phyloP scores from a whole-genome alignment of 2,329 filamentous ascomycete genomes.

The Aspergillus floridensis region DNA sequence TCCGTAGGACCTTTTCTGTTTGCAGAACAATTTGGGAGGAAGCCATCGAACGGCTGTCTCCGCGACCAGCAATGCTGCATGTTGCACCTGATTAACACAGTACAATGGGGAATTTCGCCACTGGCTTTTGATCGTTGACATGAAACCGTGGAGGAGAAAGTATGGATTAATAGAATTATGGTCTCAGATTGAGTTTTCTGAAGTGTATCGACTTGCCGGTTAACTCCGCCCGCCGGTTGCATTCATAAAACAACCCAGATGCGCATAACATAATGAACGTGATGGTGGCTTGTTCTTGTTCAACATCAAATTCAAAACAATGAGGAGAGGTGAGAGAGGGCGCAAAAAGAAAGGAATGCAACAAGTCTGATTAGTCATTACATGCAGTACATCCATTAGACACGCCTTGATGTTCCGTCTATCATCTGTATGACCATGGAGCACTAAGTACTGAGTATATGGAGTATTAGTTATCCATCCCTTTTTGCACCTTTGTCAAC shows the following conservation, averaged over 20 bases:
- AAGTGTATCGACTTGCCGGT: background rate
- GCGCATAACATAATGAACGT: background rate
- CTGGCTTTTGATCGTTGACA: background rate
- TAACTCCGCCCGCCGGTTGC: background rate
- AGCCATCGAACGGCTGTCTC: background rate
- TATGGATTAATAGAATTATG: background rate
- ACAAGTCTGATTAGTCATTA: background rate
- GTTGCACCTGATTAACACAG: background rate
- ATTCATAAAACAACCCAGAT: background rate
- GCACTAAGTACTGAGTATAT: too few relatives aligned
- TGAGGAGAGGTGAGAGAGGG: background rate
- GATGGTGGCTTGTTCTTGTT: background rate
- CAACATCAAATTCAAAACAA: background rate
- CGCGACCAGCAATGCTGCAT: background rate
- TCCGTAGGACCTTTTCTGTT: background rate
- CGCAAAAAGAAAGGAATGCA: background rate
- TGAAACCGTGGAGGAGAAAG: background rate
- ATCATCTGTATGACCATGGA: too few relatives aligned
- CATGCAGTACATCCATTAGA: background rate
- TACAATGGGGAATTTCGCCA: background rate
- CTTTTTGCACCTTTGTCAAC: background rate
- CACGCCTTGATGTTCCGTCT: background rate
- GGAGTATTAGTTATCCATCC: too few relatives aligned
- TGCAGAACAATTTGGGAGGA: background rate
- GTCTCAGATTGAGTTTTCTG: background rate